Conservation (phyloP, 306 rosid genomes). For the Cyclanthera cordifolia region DNA sequence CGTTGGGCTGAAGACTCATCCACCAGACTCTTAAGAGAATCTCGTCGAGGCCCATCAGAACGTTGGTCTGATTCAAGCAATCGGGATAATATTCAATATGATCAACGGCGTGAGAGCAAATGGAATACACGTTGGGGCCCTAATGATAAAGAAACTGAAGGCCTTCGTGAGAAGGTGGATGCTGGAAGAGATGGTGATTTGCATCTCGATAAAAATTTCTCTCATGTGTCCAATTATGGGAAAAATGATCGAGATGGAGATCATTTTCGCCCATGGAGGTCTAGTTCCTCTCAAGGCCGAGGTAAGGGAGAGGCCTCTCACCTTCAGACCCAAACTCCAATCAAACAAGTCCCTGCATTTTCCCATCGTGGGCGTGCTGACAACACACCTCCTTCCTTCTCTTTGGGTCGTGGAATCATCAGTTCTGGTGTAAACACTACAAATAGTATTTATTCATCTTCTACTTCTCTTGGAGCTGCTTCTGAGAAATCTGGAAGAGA, state of each 20-base stretch:
- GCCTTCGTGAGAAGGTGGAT: conserved; percentile 53
- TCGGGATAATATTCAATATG: conserved; percentile 41
- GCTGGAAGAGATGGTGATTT: conserved; percentile 45
- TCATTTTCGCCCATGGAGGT: conserved; percentile 73
- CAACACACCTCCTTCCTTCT: conserved; percentile 33
- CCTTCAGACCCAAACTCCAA: conserved; percentile 39
- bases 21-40: conserved; percentile 37
- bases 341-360: conserved; percentile 40
- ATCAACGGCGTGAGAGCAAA: conserved; percentile 78
- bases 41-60: conserved; percentile 53
- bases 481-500: conserved; percentile 51
- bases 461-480: conserved; percentile 26
- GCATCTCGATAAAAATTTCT: conserved; percentile 39
- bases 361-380: conserved; percentile 63
- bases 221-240: conserved; percentile 47
- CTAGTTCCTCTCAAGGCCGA: conserved; percentile 47
- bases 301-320: conserved; percentile 55
- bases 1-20: conserved; percentile 51
- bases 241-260: conserved; percentile 82
- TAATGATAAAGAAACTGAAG: conserved; percentile 61
- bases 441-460: conserved; percentile 19
- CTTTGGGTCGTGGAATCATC: conserved; percentile 48
- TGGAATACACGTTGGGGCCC: conserved; percentile 97
- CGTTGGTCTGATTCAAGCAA: conserved; percentile 57
- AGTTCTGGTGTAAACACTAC: conserved; percentile 38